Base-by-base conservation (phyloP, 2,329 filamentous ascomycete species). In the Monosporascus ibericus region DNA sequence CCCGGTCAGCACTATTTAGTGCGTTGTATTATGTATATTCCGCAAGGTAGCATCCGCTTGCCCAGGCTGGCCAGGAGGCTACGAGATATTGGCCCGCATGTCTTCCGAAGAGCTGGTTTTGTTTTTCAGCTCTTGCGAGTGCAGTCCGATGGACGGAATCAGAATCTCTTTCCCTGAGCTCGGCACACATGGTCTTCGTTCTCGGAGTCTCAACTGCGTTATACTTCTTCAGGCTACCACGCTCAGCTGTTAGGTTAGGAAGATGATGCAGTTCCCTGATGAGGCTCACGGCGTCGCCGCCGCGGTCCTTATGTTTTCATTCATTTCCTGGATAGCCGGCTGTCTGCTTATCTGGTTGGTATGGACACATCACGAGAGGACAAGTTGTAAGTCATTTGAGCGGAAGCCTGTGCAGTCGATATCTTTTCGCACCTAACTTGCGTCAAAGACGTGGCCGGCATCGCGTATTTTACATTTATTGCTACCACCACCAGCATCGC, bases 281-380 rank as follows among this genome's bases (percentile, higher is more conserved):
- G 52, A 52, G 25, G 56, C 51, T 6, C 47, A 39, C 15, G 55
- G 53, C 14, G 48, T 51, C 15, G 58, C 56, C 5, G 50, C 47
- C 11, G 58, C 48, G 14, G 58, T 60, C 2, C 48, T 60, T 9
- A 18, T 51, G 5, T 60, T 53, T 27, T 56, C 56, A 15, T 48
- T 53, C n/a, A 20, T 56, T 20, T 55, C 49, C 14, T 46, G 44
- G 39, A 38, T 57, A 15, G 46, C 37, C 37, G 52, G 55, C 25
- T 25, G 48, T 24, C n/a, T 59, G 36, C 51, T 60, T 47, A 34
- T 58, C 11, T 60, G 58, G 58, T 52, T 60, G 15, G 53, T 56
- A 5, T 56, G 54, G 58, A 44, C 40, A 14, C 56, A 58, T 14
- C 53, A 51, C 24, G 58, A 59, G 42, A 48, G 55, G n/a, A 48